phyloP scores from a whole-genome alignment of 306 rosid genomes.

The Cucurbita argyrosperma region DNA sequence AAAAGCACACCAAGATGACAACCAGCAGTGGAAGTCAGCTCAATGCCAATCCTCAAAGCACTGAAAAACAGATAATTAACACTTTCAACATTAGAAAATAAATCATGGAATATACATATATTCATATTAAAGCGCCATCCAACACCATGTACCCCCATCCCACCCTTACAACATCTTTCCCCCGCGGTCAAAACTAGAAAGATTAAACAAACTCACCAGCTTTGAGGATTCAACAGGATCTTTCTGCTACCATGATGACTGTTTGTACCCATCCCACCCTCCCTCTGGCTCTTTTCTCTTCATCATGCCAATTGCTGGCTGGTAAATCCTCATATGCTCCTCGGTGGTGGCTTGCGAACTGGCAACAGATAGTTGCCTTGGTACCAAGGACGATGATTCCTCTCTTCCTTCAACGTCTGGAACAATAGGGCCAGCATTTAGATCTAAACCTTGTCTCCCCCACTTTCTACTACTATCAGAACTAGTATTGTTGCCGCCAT shows the following conservation, averaged over 20 bases:
- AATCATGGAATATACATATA: not conserved
- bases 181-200: not conserved
- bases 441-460: constrained; percentile 62
- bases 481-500: constrained; percentile 31
- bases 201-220: constrained; percentile 32
- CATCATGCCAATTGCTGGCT: constrained; percentile 28
- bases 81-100: not conserved
- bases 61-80: constrained; percentile 24
- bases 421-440: constrained; percentile 64
- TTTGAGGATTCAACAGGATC: constrained; percentile 6
- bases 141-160: not conserved
- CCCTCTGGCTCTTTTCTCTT: constrained; percentile 76
- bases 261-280: constrained; percentile 56
- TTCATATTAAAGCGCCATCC: not conserved
- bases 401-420: constrained; percentile 53
- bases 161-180: not conserved
- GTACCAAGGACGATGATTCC: constrained; percentile 19
- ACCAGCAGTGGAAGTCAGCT: constrained; percentile 22
- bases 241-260: constrained; percentile 41
- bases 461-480: constrained; percentile 37
- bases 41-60: constrained; percentile 32
- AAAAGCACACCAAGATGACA: constrained; percentile 25
- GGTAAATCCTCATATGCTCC: constrained; percentile 44
- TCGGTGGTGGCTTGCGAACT: constrained; percentile 38
- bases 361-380: constrained; percentile 46